Evolutionary conservation across 495 filamentous ascomycete genomes (phyloP), one percentile per base, ranked within the genome.

Genomic region (Xylaria telfairii): DNA sequence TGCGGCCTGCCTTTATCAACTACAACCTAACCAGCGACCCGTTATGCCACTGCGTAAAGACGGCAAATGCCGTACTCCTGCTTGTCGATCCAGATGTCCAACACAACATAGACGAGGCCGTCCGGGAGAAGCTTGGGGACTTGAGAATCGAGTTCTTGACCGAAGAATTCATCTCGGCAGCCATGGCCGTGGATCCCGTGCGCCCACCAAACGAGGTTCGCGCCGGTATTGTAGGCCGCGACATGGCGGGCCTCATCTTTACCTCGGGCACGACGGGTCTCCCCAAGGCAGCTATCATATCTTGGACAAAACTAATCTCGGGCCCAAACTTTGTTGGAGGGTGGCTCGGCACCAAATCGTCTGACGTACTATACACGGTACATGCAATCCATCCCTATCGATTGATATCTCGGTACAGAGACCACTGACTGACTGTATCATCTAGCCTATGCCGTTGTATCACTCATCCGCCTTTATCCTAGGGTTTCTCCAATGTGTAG

Each of bases 1-100:
- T 93, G 0, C 88, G 87, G 32, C 94, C 95, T n/a, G 96, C 95
- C 0, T 92, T 96, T 70, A 92, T 99, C 82, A 99, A 99, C 78
- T 97, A 96, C 80, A 98, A 98, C 74, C 79, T 98, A 54, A 84
- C 85, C 2, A 92, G 90, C 15, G 88, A 92, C 34, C 86, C 95
- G 2, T 81, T 99, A 69, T 77, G 90, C 34, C 95, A 99, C 79
- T 95, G 92, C 62, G 84, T 98, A 17, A 89, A 85, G 65, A 87
- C 89, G 10, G 92, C 92, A 0, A 90, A 88, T 0, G 83, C 94
- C 3, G 83, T 88, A 15, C 78, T 98, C 4, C 72, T 97, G 26
- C 68, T 99, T 4, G 87, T 97, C 1, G 95, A 98, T 75, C 86
- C 87, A 4, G 87, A 92, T 32, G 82, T 96, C 19, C 84, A 80